phyloP scores from a whole-genome alignment of 768 basidiomycete species.

The Lactarius vividus region DNA sequence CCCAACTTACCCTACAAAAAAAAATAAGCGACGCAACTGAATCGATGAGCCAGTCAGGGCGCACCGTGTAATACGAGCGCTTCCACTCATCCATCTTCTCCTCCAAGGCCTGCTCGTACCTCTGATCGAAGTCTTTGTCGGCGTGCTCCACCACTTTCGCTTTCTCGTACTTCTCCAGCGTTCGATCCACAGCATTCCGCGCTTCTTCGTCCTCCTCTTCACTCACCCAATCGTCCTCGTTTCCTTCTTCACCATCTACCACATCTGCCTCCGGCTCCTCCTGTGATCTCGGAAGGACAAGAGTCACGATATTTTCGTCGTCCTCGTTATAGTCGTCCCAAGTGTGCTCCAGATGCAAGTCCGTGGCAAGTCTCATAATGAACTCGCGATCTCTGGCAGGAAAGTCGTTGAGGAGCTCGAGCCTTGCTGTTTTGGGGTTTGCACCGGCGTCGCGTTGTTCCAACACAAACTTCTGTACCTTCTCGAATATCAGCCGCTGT shows the following conservation, averaged over 20 bases:
- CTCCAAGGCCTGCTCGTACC: conserved; percentile 51
- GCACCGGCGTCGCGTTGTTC: conserved; percentile 39
- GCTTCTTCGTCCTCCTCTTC: conserved; percentile 70
- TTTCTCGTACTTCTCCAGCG: conserved; percentile 84
- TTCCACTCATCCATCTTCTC: conserved; percentile 38
- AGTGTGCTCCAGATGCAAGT: conserved; percentile 72
- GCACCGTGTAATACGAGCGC: conserved; percentile 75
- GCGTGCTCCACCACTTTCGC: conserved; percentile 74
- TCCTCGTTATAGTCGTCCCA: conserved; percentile 95
- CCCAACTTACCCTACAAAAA: conserved; percentile 76
- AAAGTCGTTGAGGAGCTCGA: conserved; percentile 76
- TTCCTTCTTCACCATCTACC: conserved; percentile 49
- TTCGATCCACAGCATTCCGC: conserved; percentile 69
- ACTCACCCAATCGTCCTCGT: conserved; percentile 47
- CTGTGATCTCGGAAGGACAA: conserved; percentile 51
- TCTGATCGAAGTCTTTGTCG: conserved; percentile 74
- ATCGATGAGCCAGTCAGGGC: conserved; percentile 22
- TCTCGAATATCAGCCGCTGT: conserved; percentile 76
- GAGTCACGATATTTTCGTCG: conserved; percentile 73
- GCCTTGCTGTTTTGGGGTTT: conserved; percentile 39
- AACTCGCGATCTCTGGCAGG: conserved; percentile 79
- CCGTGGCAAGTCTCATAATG: conserved; percentile 68
- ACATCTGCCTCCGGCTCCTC: conserved; percentile 37
- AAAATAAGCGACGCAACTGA: conserved; percentile 23
- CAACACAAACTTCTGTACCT: conserved; percentile 74